Evolutionary conservation across 1,139 yeast species (phyloP).

Genomic region (Candida buenavistaensis): DNA sequence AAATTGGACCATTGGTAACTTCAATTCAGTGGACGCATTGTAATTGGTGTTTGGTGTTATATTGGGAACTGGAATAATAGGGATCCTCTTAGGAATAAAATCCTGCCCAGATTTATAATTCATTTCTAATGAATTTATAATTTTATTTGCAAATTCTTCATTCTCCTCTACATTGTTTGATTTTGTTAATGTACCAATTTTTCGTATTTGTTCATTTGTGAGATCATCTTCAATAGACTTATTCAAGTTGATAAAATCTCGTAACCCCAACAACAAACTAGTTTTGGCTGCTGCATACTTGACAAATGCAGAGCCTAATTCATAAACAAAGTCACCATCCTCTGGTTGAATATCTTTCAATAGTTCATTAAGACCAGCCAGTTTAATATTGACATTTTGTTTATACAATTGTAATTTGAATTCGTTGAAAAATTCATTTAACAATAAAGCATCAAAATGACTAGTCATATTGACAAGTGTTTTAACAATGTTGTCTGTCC

Average conservation of each 20-base stretch:
- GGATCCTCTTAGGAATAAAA: too few relatives aligned
- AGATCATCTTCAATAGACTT: neutral
- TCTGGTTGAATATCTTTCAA: too few relatives aligned
- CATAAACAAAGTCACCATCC: neutral
- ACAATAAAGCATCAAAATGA: slow-evolving; percentile 3
- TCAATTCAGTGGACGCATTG: too few relatives aligned
- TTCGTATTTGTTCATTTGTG: neutral
- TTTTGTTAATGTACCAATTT: slow-evolving; percentile 2
- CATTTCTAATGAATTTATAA: slow-evolving; percentile 1
- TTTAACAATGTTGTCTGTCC: slow-evolving; percentile 9
- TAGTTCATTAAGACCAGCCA: too few relatives aligned
- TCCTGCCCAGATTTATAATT: too few relatives aligned
- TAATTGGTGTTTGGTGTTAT: too few relatives aligned
- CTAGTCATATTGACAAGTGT: slow-evolving; percentile 4
- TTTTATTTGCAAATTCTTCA: neutral
- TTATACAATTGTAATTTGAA: slow-evolving; percentile 4
- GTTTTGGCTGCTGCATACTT: slow-evolving; percentile 1
- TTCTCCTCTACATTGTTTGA: slow-evolving; percentile 1
- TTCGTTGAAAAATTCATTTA: slow-evolving; percentile 6
- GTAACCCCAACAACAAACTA: neutral
- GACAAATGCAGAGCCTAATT: slow-evolving; percentile 2
- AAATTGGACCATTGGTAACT: slow-evolving; percentile 1
- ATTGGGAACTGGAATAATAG: too few relatives aligned
- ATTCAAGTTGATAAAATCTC: neutral
- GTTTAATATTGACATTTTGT: too few relatives aligned